phyloP scores from a whole-genome alignment of 2,329 filamentous ascomycete species.

The Ascochyta fabae region DNA sequence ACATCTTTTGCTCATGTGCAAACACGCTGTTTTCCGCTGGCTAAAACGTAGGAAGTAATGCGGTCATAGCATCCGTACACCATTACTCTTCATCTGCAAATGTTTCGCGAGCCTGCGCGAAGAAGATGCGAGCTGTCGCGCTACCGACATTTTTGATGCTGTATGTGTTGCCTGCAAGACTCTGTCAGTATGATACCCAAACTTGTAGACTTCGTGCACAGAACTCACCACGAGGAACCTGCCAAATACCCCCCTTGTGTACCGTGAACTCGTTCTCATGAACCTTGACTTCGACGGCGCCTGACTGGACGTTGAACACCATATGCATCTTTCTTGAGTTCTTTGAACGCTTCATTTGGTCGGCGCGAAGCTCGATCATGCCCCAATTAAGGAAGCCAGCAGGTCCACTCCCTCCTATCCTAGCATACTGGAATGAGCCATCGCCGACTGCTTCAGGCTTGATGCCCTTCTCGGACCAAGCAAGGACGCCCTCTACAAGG shows the following conservation, averaged over 20 bases:
- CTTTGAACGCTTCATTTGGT: conserved; percentile 84
- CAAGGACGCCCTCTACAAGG: conserved; percentile 60
- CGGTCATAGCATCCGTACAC: not conserved
- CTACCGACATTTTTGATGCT: conserved; percentile 83
- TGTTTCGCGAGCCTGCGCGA: conserved; percentile 81
- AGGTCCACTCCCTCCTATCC: conserved; percentile 64
- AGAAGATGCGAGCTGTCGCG: conserved; percentile 80
- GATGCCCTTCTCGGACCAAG: conserved; percentile 64
- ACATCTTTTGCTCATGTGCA: not conserved
- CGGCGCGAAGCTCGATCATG: conserved; percentile 84
- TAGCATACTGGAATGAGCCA: conserved; percentile 84
- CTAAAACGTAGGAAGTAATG: not conserved
- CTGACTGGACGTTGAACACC: conserved; percentile 88
- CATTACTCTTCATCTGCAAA: conserved; percentile 21
- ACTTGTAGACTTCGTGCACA: not conserved
- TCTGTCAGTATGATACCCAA: not conserved
- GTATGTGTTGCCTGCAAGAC: conserved; percentile 81
- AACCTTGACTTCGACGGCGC: conserved; percentile 80
- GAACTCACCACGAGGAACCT: conserved; percentile 87
- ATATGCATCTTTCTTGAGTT: conserved; percentile 97
- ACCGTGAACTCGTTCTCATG: conserved; percentile 80
- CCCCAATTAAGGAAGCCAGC: conserved; percentile 84
- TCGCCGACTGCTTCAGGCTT: conserved; percentile 64
- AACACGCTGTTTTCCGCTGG: not conserved
- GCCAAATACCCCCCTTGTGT: conserved; percentile 86